Percentiles rank a stretch among this genome's conserved stretches.
phyloP scores from a whole-genome alignment of 2,329 filamentous ascomycete species.

The Anthostomella pinea region DNA sequence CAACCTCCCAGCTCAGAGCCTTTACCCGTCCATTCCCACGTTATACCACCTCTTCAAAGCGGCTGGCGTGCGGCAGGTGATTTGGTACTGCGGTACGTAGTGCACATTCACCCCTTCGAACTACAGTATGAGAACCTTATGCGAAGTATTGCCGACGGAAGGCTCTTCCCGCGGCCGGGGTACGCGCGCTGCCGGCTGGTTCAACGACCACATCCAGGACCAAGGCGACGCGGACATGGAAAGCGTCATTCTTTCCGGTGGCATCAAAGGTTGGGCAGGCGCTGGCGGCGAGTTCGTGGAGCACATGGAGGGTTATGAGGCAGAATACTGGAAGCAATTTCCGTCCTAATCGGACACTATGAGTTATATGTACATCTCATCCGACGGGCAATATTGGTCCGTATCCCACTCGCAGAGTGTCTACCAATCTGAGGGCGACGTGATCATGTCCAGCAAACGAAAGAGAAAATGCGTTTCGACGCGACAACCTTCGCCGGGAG shows the following conservation, averaged over 20 bases:
- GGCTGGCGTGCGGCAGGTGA: conserved; percentile 38
- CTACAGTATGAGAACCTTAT: too few relatives aligned
- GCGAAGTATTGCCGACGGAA: too few relatives aligned
- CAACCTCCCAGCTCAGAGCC: conserved; percentile 48
- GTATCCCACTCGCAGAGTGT: too few relatives aligned
- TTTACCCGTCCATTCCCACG: conserved; percentile 41
- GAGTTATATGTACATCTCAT: too few relatives aligned
- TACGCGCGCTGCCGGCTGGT: conserved; percentile 53
- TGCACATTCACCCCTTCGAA: too few relatives aligned
- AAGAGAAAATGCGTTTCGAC: too few relatives aligned
- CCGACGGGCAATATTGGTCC: too few relatives aligned
- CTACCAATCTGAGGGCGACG: too few relatives aligned
- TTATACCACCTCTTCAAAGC: conserved; percentile 42
- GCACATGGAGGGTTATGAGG: conserved; percentile 47
- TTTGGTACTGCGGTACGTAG: conserved; percentile 48
- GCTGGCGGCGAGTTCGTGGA: conserved; percentile 46
- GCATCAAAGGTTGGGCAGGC: conserved; percentile 53
- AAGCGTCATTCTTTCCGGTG: conserved; percentile 49
- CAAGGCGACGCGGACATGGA: conserved; percentile 39
- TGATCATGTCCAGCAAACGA: too few relatives aligned
- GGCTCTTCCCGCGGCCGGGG: conserved; percentile 55
- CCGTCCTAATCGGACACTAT: too few relatives aligned
- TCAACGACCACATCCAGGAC: conserved; percentile 48
- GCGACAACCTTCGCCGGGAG: too few relatives aligned
- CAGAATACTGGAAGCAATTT: conserved; percentile 28